These are phyloP conservation scores for Stipa capillata DNA, from an alignment of 176 grass and related monocot genomes.

Conservation along the genomic window DNA sequence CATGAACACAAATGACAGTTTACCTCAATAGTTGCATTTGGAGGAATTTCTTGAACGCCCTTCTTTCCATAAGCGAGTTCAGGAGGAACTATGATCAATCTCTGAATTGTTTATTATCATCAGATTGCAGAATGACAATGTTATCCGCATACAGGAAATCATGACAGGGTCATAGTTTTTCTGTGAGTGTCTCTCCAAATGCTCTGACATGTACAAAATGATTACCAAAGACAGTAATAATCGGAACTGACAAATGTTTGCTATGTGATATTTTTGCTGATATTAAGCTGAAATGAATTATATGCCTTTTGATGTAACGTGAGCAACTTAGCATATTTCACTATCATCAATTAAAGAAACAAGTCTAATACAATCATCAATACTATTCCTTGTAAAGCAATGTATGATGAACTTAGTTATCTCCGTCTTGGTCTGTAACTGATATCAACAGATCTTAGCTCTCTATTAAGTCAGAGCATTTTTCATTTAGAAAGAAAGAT, in stretches of 20 bases:
- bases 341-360: neutral
- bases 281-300: too few relatives aligned
- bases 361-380: neutral
- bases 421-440: neutral
- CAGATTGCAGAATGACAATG: constrained; percentile 1
- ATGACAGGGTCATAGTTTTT: neutral
- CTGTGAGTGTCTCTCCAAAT: neutral
- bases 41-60: constrained; percentile 96
- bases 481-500: neutral
- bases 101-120: constrained; percentile 45
- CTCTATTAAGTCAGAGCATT: neutral
- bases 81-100: constrained; percentile 89
- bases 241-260: neutral
- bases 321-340: neutral
- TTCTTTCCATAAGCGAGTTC: constrained; percentile 84
- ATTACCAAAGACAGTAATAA: neutral
- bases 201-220: neutral
- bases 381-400: neutral
- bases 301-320: neutral
- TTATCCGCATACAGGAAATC: neutral
- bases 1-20: too few relatives aligned
- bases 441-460: neutral
- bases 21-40: constrained; percentile 95
- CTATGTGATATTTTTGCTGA: neutral
- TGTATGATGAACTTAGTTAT: constrained; percentile 4